Evolutionary conservation across 106 monocot genomes (phyloP).

Genomic region (Allium sativum): DNA sequence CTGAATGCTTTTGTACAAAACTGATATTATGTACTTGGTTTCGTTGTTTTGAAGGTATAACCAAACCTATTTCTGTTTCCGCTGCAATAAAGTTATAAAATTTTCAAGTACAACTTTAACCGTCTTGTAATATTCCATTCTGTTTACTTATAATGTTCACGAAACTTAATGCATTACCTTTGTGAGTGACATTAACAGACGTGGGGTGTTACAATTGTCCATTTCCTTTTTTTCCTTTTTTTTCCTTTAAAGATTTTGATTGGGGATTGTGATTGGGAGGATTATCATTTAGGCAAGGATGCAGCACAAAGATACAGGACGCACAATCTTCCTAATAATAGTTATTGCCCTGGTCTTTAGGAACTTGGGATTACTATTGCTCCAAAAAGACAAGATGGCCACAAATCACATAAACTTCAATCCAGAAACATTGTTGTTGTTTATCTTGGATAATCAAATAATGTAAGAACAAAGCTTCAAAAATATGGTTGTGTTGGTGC

Average conservation of each 20-base stretch:
- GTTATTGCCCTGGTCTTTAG: conserved; percentile 68
- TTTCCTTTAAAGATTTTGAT: conserved; percentile 52
- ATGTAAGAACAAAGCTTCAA: conserved; percentile 81
- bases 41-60: no score
- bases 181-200: no score
- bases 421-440: conserved; percentile 50
- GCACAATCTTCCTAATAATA: conserved; percentile 50
- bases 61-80: no score
- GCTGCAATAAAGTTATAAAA: no score
- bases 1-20: no score
- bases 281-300: conserved; percentile 54
- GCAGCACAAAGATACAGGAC: conserved; percentile 70
- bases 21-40: no score
- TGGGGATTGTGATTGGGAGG: conserved; percentile 81
- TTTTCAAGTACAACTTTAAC: no score
- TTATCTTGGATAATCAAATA: conserved; percentile 93
- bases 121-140: no score
- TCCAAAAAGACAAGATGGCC: conserved; percentile 11
- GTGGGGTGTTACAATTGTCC: no score
- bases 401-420: conserved; percentile 17
- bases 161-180: no score
- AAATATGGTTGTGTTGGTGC: conserved; percentile 90
- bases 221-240: background rate
- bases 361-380: conserved; percentile 52
- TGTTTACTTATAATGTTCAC: no score